Evolutionary conservation across 805 yeast species (phyloP).

Genomic region (Metschnikowia arizonensis): DNA sequence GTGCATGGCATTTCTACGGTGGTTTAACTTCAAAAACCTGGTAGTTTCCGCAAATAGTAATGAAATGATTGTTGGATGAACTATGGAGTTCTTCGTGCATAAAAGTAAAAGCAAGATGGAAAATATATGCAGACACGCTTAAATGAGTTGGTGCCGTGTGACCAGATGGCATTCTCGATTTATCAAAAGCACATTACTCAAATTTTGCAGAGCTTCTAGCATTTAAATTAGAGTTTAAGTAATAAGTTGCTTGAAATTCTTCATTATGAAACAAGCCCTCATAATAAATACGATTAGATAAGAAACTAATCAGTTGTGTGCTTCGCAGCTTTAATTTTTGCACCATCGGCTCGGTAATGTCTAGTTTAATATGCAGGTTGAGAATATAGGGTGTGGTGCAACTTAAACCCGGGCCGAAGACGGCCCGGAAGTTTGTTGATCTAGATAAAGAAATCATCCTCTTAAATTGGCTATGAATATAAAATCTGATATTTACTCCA

Average conservation of each 20-base stretch:
- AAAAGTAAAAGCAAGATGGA: background rate
- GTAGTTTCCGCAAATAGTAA: background rate
- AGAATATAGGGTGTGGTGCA: background rate
- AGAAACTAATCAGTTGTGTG: background rate
- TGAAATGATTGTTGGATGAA: background rate
- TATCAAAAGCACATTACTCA: background rate
- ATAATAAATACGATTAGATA: background rate
- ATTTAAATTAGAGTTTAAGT: background rate
- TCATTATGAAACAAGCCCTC: background rate
- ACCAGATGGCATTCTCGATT: background rate
- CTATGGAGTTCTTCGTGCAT: background rate
- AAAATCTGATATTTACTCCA: background rate
- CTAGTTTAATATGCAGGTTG: background rate
- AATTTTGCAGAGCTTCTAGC: background rate
- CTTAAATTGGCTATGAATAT: background rate
- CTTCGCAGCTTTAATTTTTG: background rate
- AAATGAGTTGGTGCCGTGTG: slow-evolving; percentile 1
- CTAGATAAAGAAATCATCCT: no score
- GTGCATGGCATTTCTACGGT: background rate
- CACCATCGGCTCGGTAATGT: background rate
- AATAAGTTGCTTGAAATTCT: background rate
- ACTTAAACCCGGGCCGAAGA: background rate
- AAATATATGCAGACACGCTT: background rate
- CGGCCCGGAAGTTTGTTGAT: no score
- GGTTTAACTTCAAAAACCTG: background rate